phyloP scores from a whole-genome alignment of 208 protist genomes.

The Giardia muris region DNA sequence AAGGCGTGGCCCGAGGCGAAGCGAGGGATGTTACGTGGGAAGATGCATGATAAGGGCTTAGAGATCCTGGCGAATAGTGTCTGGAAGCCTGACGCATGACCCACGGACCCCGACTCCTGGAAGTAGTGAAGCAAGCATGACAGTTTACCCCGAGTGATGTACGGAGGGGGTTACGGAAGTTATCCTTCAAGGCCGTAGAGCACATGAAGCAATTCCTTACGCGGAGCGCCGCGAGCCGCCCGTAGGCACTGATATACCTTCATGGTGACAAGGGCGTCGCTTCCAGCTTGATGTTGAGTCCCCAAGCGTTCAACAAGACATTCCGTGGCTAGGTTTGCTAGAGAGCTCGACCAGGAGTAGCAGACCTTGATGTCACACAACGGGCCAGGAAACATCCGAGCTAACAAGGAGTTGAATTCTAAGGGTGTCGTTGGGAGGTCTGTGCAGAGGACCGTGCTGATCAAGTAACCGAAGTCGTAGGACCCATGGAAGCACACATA shows the following conservation, averaged over 20 bases:
- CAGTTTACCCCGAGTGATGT: neutral
- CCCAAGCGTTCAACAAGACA: neutral
- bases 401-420: neutral
- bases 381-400: neutral
- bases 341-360: neutral
- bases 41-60: neutral
- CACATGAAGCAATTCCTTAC: neutral
- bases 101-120: neutral
- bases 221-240: neutral
- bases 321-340: neutral
- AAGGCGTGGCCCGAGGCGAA: neutral
- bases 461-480: neutral
- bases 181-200: neutral
- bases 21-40: neutral
- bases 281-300: neutral
- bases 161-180: too few relatives aligned
- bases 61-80: neutral
- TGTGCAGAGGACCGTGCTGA: neutral
- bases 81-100: neutral
- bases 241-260: neutral
- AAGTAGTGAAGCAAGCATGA: neutral
- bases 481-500: conserved; percentile 3
- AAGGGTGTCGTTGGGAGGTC: neutral
- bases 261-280: neutral
- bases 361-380: neutral